These are phyloP conservation scores for Mycena capillaripes DNA, from an alignment of 768 basidiomycete genomes.

Conservation along the genomic window DNA sequence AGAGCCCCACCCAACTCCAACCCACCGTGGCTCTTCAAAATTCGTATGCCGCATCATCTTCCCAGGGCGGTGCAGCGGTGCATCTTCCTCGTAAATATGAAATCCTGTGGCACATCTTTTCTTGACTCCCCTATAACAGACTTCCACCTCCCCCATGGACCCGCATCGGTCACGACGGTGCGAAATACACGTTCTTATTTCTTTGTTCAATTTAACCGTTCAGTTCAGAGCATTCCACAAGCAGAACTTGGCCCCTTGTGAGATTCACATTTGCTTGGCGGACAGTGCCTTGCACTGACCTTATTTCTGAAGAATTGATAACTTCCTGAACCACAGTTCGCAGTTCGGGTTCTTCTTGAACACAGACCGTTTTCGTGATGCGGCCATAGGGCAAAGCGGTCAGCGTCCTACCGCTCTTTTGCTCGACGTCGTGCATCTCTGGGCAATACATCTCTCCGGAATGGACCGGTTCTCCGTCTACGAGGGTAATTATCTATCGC, in stretches of 20 bases:
- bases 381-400: background rate
- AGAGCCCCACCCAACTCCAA: constrained; percentile 41
- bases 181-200: too few relatives aligned
- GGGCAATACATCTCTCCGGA: background rate
- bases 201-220: too few relatives aligned
- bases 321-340: constrained; percentile 10
- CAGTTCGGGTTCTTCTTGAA: constrained; percentile 5
- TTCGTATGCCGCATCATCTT: constrained; percentile 45
- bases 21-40: constrained; percentile 41
- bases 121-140: too few relatives aligned
- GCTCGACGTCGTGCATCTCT: constrained; percentile 1
- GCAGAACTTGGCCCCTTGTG: constrained; percentile 31
- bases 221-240: constrained; percentile 19
- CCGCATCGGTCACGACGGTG: too few relatives aligned
- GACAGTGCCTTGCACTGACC: background rate
- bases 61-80: background rate
- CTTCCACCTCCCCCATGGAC: too few relatives aligned
- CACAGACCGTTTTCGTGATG: background rate
- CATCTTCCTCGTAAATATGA: background rate
- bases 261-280: background rate
- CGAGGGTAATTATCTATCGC: background rate
- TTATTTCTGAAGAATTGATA: constrained; percentile 22
- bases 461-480: background rate
- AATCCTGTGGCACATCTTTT: too few relatives aligned
- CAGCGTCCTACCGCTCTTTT: background rate